Evolutionary conservation across 2,329 filamentous ascomycete species (phyloP).

Genomic region (Hypoxylon rubiginosum): DNA sequence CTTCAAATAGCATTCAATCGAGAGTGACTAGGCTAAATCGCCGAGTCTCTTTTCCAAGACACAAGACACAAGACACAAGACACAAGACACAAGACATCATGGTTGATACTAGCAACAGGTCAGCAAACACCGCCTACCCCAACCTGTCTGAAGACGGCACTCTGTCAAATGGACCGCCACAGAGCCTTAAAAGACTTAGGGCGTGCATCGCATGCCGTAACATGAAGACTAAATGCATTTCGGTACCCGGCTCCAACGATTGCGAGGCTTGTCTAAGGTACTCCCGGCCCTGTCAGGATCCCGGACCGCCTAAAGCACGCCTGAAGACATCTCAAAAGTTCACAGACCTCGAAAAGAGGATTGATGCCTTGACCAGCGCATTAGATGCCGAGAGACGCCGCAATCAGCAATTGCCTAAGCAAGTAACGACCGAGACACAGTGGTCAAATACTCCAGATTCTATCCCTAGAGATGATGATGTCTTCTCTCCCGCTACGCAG

Average conservation of each 20-base stretch:
- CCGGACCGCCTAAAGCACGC: conserved; percentile 35
- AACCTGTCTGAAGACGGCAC: conserved; percentile 13
- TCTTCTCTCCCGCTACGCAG: conserved; percentile 1
- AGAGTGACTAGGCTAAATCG: background rate
- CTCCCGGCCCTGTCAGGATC: conserved; percentile 37
- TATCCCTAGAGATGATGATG: conserved; percentile 10
- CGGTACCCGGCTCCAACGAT: conserved; percentile 30
- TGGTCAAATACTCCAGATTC: conserved; percentile 38
- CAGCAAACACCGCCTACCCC: background rate
- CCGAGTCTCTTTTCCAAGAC: background rate
- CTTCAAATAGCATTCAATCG: background rate
- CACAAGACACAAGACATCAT: conserved; percentile 11
- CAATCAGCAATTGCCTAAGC: conserved; percentile 25
- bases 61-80: conserved; percentile 1
- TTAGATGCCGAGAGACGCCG: conserved; percentile 30
- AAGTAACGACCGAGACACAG: conserved; percentile 12
- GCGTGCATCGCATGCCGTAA: conserved; percentile 37
- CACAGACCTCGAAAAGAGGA: conserved; percentile 36
- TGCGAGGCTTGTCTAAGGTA: conserved; percentile 35
- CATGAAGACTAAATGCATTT: conserved; percentile 40
- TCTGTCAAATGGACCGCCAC: conserved; percentile 1
- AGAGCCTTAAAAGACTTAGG: conserved; percentile 26
- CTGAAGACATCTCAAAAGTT: conserved; percentile 38
- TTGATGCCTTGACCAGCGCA: conserved; percentile 35
- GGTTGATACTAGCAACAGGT: background rate